These are phyloP conservation scores for Vanilla planifolia DNA, from an alignment of 106 monocot species.

Conservation along the genomic window DNA sequence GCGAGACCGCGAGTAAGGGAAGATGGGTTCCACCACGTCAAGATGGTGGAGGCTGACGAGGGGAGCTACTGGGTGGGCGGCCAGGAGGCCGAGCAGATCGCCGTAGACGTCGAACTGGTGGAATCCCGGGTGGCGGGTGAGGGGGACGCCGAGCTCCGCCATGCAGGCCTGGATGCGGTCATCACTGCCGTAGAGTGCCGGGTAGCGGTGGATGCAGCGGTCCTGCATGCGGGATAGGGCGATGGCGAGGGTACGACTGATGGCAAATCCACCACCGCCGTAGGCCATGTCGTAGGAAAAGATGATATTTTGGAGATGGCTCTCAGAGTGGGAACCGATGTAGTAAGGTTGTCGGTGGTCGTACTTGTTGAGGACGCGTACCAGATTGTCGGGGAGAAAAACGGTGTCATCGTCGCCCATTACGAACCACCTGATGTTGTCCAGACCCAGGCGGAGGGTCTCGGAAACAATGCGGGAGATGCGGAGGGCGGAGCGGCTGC, in stretches of 20 bases:
- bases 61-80: conserved; percentile 74
- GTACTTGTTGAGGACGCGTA: conserved; percentile 15
- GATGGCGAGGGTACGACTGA: conserved; percentile 43
- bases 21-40: conserved; percentile 76
- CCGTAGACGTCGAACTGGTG: conserved; percentile 94
- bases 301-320: conserved; percentile 57
- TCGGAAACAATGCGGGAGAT: conserved; percentile 82
- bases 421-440: conserved; percentile 2
- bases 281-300: conserved; percentile 71
- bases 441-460: neutral
- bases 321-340: conserved; percentile 53
- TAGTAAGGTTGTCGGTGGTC: conserved; percentile 60
- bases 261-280: conserved; percentile 69
- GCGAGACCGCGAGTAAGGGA: conserved; percentile 34
- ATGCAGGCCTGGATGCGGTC: conserved; percentile 75
- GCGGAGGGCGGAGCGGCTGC: conserved; percentile 7
- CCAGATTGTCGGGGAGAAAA: conserved; percentile 6
- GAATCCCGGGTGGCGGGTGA: conserved; percentile 54
- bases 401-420: conserved; percentile 78
- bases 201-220: conserved; percentile 49
- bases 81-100: conserved; percentile 72
- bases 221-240: conserved; percentile 43
- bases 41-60: conserved; percentile 83
- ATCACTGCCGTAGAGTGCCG: conserved; percentile 60
- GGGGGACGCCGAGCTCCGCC: conserved; percentile 63